Conservation (phyloP, 2,329 filamentous ascomycete genomes). For the Septoria linicola region DNA sequence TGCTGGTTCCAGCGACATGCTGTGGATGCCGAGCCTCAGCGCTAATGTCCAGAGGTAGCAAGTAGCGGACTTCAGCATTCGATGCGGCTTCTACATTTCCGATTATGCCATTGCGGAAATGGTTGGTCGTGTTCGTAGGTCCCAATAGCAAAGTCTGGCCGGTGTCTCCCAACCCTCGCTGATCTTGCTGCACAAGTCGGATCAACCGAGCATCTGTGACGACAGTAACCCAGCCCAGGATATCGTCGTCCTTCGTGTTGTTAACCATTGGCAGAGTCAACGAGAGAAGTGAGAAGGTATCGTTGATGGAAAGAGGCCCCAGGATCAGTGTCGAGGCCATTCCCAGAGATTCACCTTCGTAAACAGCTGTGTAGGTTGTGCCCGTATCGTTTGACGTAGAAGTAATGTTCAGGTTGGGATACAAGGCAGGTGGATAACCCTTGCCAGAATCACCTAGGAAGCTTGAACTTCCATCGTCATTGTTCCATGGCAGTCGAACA, state of each 20-base stretch:
- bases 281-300: constrained; percentile 72
- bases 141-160: constrained; percentile 72
- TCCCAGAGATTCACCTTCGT: constrained; percentile 46
- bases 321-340: constrained; percentile 63
- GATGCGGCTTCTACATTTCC: constrained; percentile 23
- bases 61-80: constrained; percentile 32
- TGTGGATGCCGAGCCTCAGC: constrained; percentile 31
- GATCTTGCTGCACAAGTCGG: constrained; percentile 59
- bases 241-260: constrained; percentile 58
- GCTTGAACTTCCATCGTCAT: constrained; percentile 58
- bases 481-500: constrained; percentile 62
- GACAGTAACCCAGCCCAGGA: constrained; percentile 81
- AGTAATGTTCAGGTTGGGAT: constrained; percentile 68
- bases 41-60: constrained; percentile 32
- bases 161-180: constrained; percentile 69
- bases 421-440: constrained; percentile 71
- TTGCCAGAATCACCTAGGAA: constrained; percentile 58
- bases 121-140: constrained; percentile 64
- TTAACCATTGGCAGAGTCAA: constrained; percentile 77
- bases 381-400: constrained; percentile 38
- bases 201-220: constrained; percentile 67
- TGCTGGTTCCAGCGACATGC: constrained; percentile 42
- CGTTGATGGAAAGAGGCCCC: constrained; percentile 72
- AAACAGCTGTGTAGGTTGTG: constrained; percentile 41
- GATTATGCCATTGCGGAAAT: constrained; percentile 40